phyloP scores from a whole-genome alignment of 2,329 filamentous ascomycete species.

The Penicillium fuscoglaucum region DNA sequence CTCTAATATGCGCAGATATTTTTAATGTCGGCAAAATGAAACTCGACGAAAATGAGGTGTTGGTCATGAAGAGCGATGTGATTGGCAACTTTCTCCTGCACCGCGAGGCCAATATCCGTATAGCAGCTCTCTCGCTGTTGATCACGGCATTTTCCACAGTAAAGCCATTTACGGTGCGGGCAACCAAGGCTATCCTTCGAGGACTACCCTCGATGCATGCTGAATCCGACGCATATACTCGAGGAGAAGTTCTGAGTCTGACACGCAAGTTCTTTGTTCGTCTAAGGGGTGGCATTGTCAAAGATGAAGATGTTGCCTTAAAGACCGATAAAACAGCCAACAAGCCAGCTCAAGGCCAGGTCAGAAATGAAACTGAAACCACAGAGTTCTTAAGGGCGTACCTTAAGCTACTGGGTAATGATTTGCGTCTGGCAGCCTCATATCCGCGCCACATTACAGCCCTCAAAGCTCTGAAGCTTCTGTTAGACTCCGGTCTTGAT shows the following conservation, averaged over 20 bases:
- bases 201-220: conserved; percentile 73
- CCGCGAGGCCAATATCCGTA: conserved; percentile 65
- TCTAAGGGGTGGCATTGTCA: conserved; percentile 63
- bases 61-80: conserved; percentile 38
- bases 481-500: conserved; percentile 71
- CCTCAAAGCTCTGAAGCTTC: conserved; percentile 66
- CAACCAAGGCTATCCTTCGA: conserved; percentile 62
- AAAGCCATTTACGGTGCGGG: conserved; percentile 64
- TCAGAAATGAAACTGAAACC: conserved; percentile 54
- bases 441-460: conserved; percentile 88
- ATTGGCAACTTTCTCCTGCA: conserved; percentile 43
- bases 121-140: conserved; percentile 78
- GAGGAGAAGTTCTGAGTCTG: conserved; percentile 75
- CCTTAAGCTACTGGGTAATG: conserved; percentile 66
- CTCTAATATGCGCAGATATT: conserved; percentile 29
- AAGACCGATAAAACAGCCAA: conserved; percentile 12
- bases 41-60: conserved; percentile 14
- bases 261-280: conserved; percentile 76
- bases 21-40: conserved; percentile 21
- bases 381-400: conserved; percentile 71
- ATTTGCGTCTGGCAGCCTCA: conserved; percentile 77
- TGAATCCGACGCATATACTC: conserved; percentile 81
- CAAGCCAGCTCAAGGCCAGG: conserved; percentile 29
- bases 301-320: conserved; percentile 31
- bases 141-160: conserved; percentile 74